Conservation (phyloP, 2,329 filamentous ascomycete genomes). For the Emericellopsis cladophorae region DNA sequence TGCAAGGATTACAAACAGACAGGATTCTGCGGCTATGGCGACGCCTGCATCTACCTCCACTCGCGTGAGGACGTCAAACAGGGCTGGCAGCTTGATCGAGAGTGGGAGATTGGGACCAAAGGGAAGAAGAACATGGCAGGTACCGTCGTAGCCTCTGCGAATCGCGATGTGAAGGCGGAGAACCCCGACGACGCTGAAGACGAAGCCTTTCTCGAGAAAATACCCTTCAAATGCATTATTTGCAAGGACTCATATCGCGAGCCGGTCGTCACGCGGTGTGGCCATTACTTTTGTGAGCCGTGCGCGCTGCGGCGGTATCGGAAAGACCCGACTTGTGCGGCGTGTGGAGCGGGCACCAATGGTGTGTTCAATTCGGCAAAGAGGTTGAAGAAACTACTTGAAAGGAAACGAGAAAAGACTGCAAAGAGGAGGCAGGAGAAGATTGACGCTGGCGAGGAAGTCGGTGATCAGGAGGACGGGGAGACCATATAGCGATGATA, state of each 20-base stretch:
- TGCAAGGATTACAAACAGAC: constrained; percentile 92
- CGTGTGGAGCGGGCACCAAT: constrained; percentile 72
- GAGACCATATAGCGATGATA: background rate
- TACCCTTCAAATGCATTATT: constrained; percentile 82
- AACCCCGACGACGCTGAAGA: constrained; percentile 40
- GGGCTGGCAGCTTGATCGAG: constrained; percentile 88
- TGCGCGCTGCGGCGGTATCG: constrained; percentile 81
- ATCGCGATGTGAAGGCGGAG: constrained; percentile 23
- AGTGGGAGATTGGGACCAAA: constrained; percentile 81
- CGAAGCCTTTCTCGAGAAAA: constrained; percentile 63
- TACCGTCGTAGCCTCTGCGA: constrained; percentile 48
- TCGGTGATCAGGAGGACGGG: constrained; percentile 20
- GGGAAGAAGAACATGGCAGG: constrained; percentile 51
- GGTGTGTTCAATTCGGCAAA: constrained; percentile 87
- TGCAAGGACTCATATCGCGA: constrained; percentile 67
- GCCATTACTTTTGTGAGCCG: constrained; percentile 89
- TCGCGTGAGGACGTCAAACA: constrained; percentile 70
- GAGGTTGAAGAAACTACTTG: constrained; percentile 67
- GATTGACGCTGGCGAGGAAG: constrained; percentile 35
- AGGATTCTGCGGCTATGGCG: constrained; percentile 33
- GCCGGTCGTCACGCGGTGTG: constrained; percentile 79
- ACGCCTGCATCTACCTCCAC: constrained; percentile 74
- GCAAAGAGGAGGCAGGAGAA: constrained; percentile 43
- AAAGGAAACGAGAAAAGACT: constrained; percentile 53
- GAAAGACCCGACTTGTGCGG: constrained; percentile 76